These are phyloP conservation scores for Persicaria maculosa DNA, from an alignment of 148 eudicot species.

Conservation along the genomic window DNA sequence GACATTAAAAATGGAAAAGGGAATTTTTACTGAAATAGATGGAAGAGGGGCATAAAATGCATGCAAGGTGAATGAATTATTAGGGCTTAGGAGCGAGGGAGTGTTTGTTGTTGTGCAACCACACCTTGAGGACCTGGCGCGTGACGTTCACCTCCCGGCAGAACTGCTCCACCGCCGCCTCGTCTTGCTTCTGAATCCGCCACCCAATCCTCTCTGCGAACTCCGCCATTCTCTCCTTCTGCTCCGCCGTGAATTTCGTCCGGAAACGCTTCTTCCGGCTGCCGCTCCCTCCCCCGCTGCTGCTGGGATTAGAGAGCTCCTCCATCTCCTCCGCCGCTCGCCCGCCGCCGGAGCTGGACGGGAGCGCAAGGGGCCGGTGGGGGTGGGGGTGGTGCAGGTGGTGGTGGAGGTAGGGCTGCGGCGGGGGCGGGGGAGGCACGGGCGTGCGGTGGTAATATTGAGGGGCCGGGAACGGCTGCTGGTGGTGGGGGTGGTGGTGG, in stretches of 20 bases:
- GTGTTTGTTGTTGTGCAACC: constrained; percentile 26
- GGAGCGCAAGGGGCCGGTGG: constrained; percentile 10
- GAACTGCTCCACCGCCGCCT: constrained; percentile 17
- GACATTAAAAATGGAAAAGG: not conserved
- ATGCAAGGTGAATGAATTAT: too few species aligned
- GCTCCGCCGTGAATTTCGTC: constrained; percentile 22
- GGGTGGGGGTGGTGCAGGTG: not conserved
- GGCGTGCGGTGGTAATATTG: not conserved
- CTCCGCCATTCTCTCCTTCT: constrained; percentile 25
- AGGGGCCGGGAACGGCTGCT: not conserved
- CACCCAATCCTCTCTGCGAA: constrained; percentile 25
- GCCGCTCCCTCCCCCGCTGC: constrained; percentile 10
- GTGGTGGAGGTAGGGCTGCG: not conserved
- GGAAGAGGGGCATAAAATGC: too few species aligned
- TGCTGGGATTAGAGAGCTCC: constrained; percentile 14
- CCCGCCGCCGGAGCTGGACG: not conserved
- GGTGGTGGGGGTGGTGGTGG: not conserved
- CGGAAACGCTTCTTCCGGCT: constrained; percentile 15
- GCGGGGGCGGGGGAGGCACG: not conserved
- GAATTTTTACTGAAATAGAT: not conserved
- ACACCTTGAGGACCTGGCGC: constrained; percentile 26
- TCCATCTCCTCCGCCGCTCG: constrained; percentile 7
- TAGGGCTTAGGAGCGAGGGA: constrained; percentile 10
- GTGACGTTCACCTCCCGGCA: constrained; percentile 17
- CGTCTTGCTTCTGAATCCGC: constrained; percentile 25